These are phyloP conservation scores for Solanum pinnatisectum DNA, from an alignment of 257 asterid species.

Conservation along the genomic window DNA sequence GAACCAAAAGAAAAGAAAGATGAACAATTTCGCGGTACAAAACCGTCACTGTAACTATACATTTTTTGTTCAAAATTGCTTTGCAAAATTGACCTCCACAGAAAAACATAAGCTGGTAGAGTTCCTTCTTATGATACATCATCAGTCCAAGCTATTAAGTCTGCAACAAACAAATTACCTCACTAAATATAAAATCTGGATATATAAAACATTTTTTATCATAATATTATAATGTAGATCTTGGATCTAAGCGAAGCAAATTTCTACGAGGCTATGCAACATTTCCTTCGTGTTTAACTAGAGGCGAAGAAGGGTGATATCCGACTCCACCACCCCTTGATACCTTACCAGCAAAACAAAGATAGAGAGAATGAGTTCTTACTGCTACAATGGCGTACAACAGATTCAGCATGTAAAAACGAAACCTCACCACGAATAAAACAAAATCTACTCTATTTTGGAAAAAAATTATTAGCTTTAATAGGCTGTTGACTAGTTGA, in stretches of 20 bases:
- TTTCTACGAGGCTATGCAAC: background rate
- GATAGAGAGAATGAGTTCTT: background rate
- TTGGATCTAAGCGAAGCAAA: background rate
- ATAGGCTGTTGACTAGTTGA: background rate
- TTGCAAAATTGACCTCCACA: background rate
- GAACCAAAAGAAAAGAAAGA: background rate
- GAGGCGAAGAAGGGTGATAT: background rate
- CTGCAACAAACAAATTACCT: background rate
- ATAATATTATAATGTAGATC: background rate
- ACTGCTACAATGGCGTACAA: background rate
- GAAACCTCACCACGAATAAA: background rate
- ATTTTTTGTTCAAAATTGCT: background rate
- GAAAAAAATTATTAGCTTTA: background rate
- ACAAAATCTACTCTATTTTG: background rate
- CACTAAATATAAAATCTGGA: background rate
- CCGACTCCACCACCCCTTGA: background rate
- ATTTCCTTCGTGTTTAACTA: background rate
- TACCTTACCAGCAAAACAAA: background rate
- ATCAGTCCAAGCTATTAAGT: background rate
- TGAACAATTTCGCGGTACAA: background rate
- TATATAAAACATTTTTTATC: background rate
- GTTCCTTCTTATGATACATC: background rate
- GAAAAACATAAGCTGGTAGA: background rate
- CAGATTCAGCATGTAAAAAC: background rate
- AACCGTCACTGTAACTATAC: constrained; percentile 1